Evolutionary conservation across 306 rosid species (phyloP).

Genomic region (Ammopiptanthus mongolicus): DNA sequence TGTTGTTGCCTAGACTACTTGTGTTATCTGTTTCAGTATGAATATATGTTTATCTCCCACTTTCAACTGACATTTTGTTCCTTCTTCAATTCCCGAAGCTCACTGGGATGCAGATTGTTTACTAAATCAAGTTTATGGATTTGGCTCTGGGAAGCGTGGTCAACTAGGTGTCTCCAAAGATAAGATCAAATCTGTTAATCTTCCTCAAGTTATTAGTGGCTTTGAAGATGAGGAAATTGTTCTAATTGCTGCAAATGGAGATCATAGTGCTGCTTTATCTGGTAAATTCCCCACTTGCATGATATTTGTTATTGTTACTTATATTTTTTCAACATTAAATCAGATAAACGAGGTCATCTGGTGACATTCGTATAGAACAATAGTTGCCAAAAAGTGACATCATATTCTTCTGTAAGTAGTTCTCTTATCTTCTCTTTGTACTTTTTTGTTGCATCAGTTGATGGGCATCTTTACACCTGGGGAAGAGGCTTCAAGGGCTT

Average conservation of each 20-base stretch:
- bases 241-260: constrained; percentile 72
- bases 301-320: neutral
- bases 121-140: constrained; percentile 57
- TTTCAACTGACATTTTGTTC: neutral
- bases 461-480: constrained; percentile 77
- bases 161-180: constrained; percentile 68
- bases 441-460: constrained; percentile 35
- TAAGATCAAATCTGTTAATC: constrained; percentile 43
- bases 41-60: neutral
- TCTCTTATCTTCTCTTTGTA: neutral
- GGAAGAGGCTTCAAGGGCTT: constrained; percentile 77
- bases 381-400: neutral
- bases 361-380: neutral
- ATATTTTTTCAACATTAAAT: neutral
- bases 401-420: neutral
- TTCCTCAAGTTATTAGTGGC: constrained; percentile 45
- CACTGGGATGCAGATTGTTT: constrained; percentile 39
- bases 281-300: constrained; percentile 37
- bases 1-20: neutral
- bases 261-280: constrained; percentile 85
- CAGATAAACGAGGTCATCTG: neutral
- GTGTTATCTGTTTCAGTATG: neutral
- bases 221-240: constrained; percentile 46
- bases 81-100: neutral
- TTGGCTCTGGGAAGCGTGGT: constrained; percentile 90